These are phyloP conservation scores for Endocladia muricata DNA, from an alignment of 31 red algal genomes.

Conservation along the genomic window DNA sequence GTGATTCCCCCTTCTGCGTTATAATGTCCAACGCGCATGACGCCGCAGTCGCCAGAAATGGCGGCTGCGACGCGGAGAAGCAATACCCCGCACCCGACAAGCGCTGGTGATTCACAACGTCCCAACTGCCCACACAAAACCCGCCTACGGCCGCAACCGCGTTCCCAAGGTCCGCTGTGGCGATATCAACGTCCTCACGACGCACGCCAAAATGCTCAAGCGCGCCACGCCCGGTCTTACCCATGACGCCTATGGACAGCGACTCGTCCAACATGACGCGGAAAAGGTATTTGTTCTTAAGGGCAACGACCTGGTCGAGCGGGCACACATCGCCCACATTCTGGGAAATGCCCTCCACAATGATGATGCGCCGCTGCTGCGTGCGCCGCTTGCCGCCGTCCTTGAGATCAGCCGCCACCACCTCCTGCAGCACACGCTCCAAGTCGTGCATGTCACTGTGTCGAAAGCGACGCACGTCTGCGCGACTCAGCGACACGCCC, in stretches of 20 bases:
- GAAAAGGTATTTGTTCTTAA: conserved; percentile 71
- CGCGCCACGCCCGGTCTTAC: conserved; percentile 67
- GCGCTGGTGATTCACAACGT: conserved; percentile 90
- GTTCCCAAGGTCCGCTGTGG: conserved; percentile 76
- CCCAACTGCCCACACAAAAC: conserved; percentile 70
- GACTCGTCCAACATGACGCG: conserved; percentile 88
- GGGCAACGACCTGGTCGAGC: conserved; percentile 50
- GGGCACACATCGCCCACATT: conserved; percentile 65
- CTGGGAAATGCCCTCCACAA: conserved; percentile 77
- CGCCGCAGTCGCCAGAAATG: conserved; percentile 85
- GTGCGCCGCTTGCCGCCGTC: conserved; percentile 11
- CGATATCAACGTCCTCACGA: conserved; percentile 71
- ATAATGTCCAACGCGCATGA: conserved; percentile 56
- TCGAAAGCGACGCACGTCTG: conserved; percentile 60
- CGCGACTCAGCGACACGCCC: conserved; percentile 70
- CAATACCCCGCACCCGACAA: conserved; percentile 96
- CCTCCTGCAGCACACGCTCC: conserved; percentile 39
- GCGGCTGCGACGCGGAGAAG: conserved; percentile 95
- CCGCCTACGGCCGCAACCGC: conserved; percentile 90
- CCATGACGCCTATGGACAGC: conserved; percentile 79
- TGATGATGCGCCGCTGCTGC: conserved; percentile 79
- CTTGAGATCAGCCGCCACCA: conserved; percentile 15
- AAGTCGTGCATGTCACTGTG: conserved; percentile 79
- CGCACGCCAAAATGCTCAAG: conserved; percentile 63
- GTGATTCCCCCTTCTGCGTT: conserved; percentile 33